Percentiles rank a stretch among this genome's conserved stretches.
These are phyloP conservation scores for Prunus campanulata DNA, from an alignment of 306 rosid species.

Conservation along the genomic window DNA sequence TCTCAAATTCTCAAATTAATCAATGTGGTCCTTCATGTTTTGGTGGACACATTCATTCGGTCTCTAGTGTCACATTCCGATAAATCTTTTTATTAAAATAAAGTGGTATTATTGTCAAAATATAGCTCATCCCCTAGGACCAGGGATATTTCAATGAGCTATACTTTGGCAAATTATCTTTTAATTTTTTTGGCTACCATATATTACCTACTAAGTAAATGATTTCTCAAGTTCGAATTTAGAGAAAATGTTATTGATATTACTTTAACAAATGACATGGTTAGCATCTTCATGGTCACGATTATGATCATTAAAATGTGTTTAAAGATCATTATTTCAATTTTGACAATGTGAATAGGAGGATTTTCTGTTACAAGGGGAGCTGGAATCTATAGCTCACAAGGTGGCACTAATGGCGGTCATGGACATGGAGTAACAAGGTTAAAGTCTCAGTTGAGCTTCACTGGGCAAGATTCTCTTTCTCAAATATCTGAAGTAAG, in stretches of 20 bases:
- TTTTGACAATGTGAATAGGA: conserved; percentile 19
- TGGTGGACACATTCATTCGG: too few species aligned
- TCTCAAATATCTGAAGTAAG: conserved; percentile 63
- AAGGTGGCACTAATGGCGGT: conserved; percentile 39
- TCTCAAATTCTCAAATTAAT: too few species aligned
- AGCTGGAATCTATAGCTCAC: conserved; percentile 49
- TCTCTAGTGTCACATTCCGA: too few species aligned
- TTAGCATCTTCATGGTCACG: background rate
- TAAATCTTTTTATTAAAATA: too few species aligned
- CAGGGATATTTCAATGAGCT: too few species aligned
- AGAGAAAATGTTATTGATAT: background rate
- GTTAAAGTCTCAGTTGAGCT: conserved; percentile 77
- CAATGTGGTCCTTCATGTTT: too few species aligned
- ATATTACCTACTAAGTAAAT: too few species aligned
- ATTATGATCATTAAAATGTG: background rate
- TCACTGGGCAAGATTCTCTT: conserved; percentile 73
- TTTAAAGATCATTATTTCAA: background rate
- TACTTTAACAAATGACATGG: background rate
- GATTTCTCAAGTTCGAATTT: too few species aligned
- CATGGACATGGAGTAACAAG: conserved; percentile 48
- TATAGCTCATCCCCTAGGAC: too few species aligned
- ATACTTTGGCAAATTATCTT: too few species aligned
- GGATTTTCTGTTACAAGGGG: conserved; percentile 85
- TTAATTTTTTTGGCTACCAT: too few species aligned
- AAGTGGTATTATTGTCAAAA: too few species aligned